Conservation (phyloP, 306 rosid species). For the Vigna radiata region DNA sequence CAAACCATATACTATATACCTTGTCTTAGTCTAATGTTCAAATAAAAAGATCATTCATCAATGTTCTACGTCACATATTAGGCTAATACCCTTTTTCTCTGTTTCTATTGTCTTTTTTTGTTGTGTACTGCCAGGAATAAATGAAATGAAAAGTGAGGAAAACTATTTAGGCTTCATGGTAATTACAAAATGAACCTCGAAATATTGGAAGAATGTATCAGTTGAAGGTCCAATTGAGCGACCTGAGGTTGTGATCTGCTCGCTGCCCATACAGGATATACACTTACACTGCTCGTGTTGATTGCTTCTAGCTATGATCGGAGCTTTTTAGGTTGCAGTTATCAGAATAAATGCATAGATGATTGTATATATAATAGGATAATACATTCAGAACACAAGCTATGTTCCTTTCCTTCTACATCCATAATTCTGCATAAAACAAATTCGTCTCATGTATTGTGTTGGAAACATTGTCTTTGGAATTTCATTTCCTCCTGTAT, state of each 20-base stretch:
- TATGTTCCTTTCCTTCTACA: slow-evolving; percentile 17
- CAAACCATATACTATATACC: background rate
- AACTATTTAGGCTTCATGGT: slow-evolving; percentile 21
- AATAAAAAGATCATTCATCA: background rate
- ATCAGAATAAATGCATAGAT: background rate
- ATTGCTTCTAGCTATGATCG: slow-evolving; percentile 26
- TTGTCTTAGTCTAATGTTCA: background rate
- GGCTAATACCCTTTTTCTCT: slow-evolving; percentile 28
- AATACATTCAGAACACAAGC: background rate
- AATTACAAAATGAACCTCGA: slow-evolving; percentile 38
- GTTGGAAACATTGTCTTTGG: slow-evolving; percentile 2
- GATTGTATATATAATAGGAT: background rate
- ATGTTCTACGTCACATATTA: background rate
- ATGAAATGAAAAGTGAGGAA: slow-evolving; percentile 16
- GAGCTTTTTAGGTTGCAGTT: slow-evolving; percentile 20
- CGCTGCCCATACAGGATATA: slow-evolving; percentile 1
- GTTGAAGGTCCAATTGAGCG: slow-evolving; percentile 35
- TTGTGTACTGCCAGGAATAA: slow-evolving; percentile 47
- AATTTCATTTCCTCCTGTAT: background rate
- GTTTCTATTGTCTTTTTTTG: background rate
- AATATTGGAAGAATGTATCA: slow-evolving; percentile 28
- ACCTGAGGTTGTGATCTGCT: slow-evolving; percentile 19
- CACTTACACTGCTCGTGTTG: slow-evolving; percentile 8
- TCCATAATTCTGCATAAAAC: background rate
- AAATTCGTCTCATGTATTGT: background rate